Evolutionary conservation across 352 stramenopile genomes (phyloP).

Genomic region (Globisporangium emineosum): DNA sequence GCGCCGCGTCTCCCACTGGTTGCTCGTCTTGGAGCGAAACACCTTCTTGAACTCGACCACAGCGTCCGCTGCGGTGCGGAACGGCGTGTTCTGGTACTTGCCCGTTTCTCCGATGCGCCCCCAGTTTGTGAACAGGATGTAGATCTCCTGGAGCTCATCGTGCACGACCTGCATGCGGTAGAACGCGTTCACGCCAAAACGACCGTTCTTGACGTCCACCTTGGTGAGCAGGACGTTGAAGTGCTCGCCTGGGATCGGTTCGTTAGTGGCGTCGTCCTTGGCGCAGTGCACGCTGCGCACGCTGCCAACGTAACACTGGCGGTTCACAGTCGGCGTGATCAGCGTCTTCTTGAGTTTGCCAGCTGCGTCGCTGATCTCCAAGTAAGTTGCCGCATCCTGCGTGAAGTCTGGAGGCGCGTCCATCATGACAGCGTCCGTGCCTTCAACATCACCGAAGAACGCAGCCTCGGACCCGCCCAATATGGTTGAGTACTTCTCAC

Average conservation of each 20-base stretch:
- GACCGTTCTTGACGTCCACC: slow-evolving; percentile 67
- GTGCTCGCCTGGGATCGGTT: slow-evolving; percentile 32
- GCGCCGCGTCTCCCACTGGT: slow-evolving; percentile 50
- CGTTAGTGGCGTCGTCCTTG: slow-evolving; percentile 22
- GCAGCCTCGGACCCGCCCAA: slow-evolving; percentile 22
- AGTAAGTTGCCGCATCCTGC: slow-evolving; percentile 42
- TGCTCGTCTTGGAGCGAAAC: slow-evolving; percentile 67
- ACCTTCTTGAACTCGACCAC: slow-evolving; percentile 76
- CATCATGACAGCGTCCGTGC: slow-evolving; percentile 24
- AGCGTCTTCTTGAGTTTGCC: slow-evolving; percentile 49
- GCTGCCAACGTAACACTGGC: slow-evolving; percentile 52
- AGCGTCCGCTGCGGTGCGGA: slow-evolving; percentile 46
- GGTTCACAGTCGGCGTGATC: slow-evolving; percentile 37
- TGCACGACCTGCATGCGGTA: slow-evolving; percentile 66
- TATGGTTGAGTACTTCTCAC: slow-evolving; percentile 27
- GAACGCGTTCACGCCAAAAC: slow-evolving; percentile 70
- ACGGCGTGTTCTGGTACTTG: slow-evolving; percentile 76
- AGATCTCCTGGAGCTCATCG: slow-evolving; percentile 60
- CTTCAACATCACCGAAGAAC: slow-evolving; percentile 20
- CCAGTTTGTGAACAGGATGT: slow-evolving; percentile 78
- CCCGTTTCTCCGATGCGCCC: slow-evolving; percentile 60
- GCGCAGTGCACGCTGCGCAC: slow-evolving; percentile 34
- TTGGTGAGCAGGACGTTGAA: slow-evolving; percentile 65
- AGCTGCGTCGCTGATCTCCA: slow-evolving; percentile 42
- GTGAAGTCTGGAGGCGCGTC: slow-evolving; percentile 32